A percentile compares a stretch with the other conserved stretches of the same genome.
phyloP scores from a whole-genome alignment of 176 grass and related monocot genomes.

The Cenchrus purpureus region DNA sequence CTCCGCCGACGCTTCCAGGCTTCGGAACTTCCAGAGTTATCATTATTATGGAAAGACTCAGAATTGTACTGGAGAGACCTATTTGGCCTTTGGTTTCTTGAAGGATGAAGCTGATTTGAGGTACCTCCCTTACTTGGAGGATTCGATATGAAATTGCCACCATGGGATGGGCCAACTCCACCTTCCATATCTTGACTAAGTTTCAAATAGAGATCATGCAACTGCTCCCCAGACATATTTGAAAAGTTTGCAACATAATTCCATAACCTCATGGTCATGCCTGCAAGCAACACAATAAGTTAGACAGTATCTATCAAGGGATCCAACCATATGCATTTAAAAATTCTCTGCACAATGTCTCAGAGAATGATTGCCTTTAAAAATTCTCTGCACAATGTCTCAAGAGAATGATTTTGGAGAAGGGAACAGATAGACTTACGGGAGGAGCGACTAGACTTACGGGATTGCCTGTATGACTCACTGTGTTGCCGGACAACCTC shows the following conservation, averaged over 20 bases:
- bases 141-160: slow-evolving; percentile 52
- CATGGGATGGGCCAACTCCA: slow-evolving; percentile 79
- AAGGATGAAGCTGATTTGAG: slow-evolving; percentile 64
- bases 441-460: slow-evolving; percentile 58
- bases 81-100: slow-evolving; percentile 74
- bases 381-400: not conserved
- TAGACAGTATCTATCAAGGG: slow-evolving; percentile 17
- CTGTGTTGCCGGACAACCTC: slow-evolving; percentile 78
- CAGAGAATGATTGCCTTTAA: not conserved
- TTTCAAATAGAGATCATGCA: slow-evolving; percentile 88
- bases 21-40: slow-evolving; percentile 79
- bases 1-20: slow-evolving; percentile 89
- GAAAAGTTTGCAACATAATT: slow-evolving; percentile 96
- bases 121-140: slow-evolving; percentile 46
- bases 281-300: slow-evolving; percentile 55
- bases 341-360: not conserved
- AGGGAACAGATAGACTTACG: slow-evolving; percentile 3
- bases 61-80: slow-evolving; percentile 67
- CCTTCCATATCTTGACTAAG: slow-evolving; percentile 80
- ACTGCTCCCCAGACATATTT: slow-evolving; percentile 84
- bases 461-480: slow-evolving; percentile 85
- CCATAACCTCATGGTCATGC: slow-evolving; percentile 95
- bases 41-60: slow-evolving; percentile 63
- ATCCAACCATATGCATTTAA: not conserved
- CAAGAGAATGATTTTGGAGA: not conserved